Evolutionary conservation across 73 alveolate species (phyloP).

Genomic region (Paramecium sexaurelia): DNA sequence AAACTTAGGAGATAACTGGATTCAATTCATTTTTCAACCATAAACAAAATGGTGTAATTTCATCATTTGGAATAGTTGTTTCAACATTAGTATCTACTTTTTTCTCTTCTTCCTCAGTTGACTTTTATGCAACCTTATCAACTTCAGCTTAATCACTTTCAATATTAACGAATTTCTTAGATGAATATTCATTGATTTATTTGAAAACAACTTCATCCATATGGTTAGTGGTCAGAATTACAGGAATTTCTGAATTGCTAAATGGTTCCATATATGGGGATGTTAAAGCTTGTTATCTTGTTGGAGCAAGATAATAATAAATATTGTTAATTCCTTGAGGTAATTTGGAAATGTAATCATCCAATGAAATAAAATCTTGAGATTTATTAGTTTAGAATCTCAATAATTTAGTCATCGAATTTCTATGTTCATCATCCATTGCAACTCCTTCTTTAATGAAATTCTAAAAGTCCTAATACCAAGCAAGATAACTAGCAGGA

Average conservation of each 20-base stretch:
- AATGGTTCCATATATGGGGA: slow-evolving; percentile 86
- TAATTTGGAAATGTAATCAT: slow-evolving; percentile 75
- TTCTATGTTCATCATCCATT: slow-evolving; percentile 70
- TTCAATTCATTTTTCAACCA: slow-evolving; percentile 86
- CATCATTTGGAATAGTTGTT: slow-evolving; percentile 80
- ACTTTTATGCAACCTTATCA: slow-evolving; percentile 11
- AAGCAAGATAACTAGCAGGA: slow-evolving; percentile 64
- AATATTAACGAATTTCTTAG: slow-evolving; percentile 74
- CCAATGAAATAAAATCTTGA: slow-evolving; percentile 66
- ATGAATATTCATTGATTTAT: slow-evolving; percentile 72
- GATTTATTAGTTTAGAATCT: slow-evolving; percentile 71
- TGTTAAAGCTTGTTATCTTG: slow-evolving; percentile 66
- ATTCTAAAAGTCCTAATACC: slow-evolving; percentile 77
- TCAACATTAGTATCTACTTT: neutral
- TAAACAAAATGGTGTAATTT: slow-evolving; percentile 76
- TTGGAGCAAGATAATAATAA: slow-evolving; percentile 70
- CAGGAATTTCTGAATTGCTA: slow-evolving; percentile 76
- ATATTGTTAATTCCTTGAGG: slow-evolving; percentile 70
- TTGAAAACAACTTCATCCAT: slow-evolving; percentile 85
- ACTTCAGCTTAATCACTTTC: slow-evolving; percentile 73
- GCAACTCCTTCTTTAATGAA: slow-evolving; percentile 83
- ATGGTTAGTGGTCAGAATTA: slow-evolving; percentile 75
- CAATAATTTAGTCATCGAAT: slow-evolving; percentile 64
- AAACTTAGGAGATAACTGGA: slow-evolving; percentile 74
- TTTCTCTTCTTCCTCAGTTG: neutral